phyloP scores from a whole-genome alignment of 495 filamentous ascomycete species.

The Diplogelasinospora grovesii region DNA sequence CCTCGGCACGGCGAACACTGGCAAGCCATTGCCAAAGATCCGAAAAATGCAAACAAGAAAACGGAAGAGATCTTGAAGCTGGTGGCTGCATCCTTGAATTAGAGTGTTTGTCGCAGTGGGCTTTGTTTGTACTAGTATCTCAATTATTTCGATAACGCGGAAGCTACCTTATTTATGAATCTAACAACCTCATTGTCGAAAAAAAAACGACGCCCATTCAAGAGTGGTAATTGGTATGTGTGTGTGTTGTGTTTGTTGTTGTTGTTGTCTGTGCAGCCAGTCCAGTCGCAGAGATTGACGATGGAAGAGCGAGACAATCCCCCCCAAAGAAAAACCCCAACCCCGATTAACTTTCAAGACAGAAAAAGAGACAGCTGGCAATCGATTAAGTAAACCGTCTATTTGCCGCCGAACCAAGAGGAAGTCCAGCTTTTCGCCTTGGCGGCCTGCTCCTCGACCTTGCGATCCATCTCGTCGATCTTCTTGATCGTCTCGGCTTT shows the following conservation, averaged over 20 bases:
- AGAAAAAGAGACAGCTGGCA: no score
- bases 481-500: slow-evolving; percentile 57
- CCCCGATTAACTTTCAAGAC: no score
- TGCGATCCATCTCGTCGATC: slow-evolving; percentile 66
- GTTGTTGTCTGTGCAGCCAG: no score
- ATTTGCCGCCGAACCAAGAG: slow-evolving; percentile 74
- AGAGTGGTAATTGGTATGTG: no score
- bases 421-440: slow-evolving; percentile 74
- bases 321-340: no score
- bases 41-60: slow-evolving; percentile 63
- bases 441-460: slow-evolving; percentile 65
- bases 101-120: neutral
- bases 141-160: slow-evolving; percentile 3
- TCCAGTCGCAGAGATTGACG: no score
- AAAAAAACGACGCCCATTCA: neutral
- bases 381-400: no score
- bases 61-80: slow-evolving; percentile 77
- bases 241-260: no score
- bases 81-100: slow-evolving; percentile 46
- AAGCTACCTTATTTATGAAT: neutral
- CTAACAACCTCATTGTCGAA: no score
- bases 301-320: no score
- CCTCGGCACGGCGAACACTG: slow-evolving; percentile 91
- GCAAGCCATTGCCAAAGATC: slow-evolving; percentile 80
- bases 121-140: neutral